These are phyloP conservation scores for Fibroporia radiculosa DNA, from an alignment of 768 basidiomycete genomes.

Conservation along the genomic window DNA sequence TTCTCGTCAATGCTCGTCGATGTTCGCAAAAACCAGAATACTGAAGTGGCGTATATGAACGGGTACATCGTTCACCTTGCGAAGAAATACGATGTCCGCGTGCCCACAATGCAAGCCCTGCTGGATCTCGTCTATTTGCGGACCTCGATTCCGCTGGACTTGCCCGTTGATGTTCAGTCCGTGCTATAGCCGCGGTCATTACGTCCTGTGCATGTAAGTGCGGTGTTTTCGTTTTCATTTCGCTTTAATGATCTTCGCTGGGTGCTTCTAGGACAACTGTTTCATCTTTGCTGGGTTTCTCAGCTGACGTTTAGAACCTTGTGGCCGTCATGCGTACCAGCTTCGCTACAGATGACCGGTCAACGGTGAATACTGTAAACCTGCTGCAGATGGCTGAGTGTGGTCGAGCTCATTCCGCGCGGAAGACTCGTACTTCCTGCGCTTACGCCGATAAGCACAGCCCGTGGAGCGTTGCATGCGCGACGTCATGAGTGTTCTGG, in stretches of 20 bases:
- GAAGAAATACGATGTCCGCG: constrained; percentile 42
- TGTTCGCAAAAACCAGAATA: constrained; percentile 46
- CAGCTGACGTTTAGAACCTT: no score
- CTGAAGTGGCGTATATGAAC: constrained; percentile 79
- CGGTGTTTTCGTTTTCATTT: neutral
- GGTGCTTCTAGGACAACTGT: neutral
- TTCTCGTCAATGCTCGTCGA: constrained; percentile 80
- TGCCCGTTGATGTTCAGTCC: neutral
- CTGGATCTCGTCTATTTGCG: constrained; percentile 55
- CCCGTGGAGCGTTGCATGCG: no score
- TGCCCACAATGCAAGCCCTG: constrained; percentile 50
- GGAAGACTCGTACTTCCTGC: no score
- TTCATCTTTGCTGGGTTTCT: no score
- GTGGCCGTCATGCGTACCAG: no score
- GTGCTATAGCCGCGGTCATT: neutral
- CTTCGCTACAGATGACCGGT: no score
- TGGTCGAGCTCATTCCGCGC: no score
- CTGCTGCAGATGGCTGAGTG: no score
- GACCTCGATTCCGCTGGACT: constrained; percentile 34
- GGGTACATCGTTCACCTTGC: constrained; percentile 73
- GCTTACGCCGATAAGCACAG: no score
- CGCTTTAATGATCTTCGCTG: neutral
- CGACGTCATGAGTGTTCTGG: no score
- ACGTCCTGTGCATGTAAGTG: neutral
- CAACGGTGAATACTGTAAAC: no score